A percentile compares a stretch with the other conserved stretches of the same genome.
These are phyloP conservation scores for Myrmaecium sp. DNA, from an alignment of 2,329 filamentous ascomycete genomes.

Conservation along the genomic window DNA sequence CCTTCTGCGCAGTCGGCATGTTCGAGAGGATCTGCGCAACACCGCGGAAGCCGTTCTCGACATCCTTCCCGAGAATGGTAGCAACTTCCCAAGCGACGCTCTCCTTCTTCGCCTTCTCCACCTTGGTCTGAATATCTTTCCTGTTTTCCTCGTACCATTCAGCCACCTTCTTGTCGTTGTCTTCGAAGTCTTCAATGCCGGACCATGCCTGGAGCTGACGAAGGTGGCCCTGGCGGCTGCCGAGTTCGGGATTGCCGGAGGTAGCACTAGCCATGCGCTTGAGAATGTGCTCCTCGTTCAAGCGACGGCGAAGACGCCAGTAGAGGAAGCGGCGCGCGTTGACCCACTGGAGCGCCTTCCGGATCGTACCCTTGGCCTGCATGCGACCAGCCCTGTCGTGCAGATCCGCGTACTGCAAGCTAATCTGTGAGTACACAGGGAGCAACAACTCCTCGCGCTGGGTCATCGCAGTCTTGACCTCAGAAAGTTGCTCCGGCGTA, in stretches of 20 bases:
- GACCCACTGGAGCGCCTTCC: constrained; percentile 66
- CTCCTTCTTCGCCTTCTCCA: constrained; percentile 69
- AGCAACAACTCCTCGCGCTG: constrained; percentile 75
- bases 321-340: constrained; percentile 96
- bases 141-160: constrained; percentile 95
- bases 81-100: constrained; percentile 54
- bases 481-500: constrained; percentile 54
- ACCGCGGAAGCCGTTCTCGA: constrained; percentile 61
- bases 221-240: constrained; percentile 48
- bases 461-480: constrained; percentile 70
- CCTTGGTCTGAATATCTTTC: constrained; percentile 64
- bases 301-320: constrained; percentile 91
- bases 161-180: constrained; percentile 67
- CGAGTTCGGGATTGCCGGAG: constrained; percentile 26
- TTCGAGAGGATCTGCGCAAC: constrained; percentile 73
- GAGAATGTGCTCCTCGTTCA: constrained; percentile 95
- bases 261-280: constrained; percentile 54
- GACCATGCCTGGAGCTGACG: constrained; percentile 71
- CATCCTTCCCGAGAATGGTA: constrained; percentile 46
- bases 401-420: constrained; percentile 90
- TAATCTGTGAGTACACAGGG: constrained; percentile 87
- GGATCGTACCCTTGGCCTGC: constrained; percentile 93
- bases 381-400: constrained; percentile 95
- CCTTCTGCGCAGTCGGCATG: constrained; percentile 75
- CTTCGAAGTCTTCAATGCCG: constrained; percentile 57